Evolutionary conservation across 768 basidiomycete species (phyloP).

Genomic region (Tephrocybe rancida): DNA sequence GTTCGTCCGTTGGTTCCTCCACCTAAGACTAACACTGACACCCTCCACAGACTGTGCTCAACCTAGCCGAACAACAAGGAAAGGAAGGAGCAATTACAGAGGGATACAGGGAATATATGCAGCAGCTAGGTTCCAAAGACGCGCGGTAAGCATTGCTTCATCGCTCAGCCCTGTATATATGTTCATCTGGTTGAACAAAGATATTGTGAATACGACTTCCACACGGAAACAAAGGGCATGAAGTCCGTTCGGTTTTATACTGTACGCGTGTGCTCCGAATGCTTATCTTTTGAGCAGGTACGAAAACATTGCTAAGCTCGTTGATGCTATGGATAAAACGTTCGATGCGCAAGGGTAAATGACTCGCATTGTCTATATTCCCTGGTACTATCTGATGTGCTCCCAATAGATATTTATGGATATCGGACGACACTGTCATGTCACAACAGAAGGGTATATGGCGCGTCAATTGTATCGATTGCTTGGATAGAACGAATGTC

Average conservation of each 20-base stretch:
- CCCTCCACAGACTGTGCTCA: constrained; percentile 68
- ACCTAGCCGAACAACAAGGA: constrained; percentile 89
- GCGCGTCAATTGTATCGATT: constrained; percentile 95
- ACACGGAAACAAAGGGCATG: constrained; percentile 93
- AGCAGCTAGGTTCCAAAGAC: constrained; percentile 56
- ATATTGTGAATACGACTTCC: constrained; percentile 90
- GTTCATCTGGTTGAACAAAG: constrained; percentile 33
- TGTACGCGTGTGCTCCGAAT: neutral
- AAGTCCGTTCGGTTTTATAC: constrained; percentile 52
- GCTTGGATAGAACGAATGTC: constrained; percentile 93
- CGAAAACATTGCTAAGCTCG: constrained; percentile 85
- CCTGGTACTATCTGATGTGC: constrained; percentile 5
- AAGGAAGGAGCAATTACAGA: constrained; percentile 82
- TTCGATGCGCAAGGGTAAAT: constrained; percentile 82
- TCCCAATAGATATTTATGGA: constrained; percentile 75
- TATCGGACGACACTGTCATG: constrained; percentile 67
- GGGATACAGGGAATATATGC: constrained; percentile 73
- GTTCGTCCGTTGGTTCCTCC: constrained; percentile 38
- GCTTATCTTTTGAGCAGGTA: constrained; percentile 51
- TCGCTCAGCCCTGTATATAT: neutral
- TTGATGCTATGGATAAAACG: constrained; percentile 65
- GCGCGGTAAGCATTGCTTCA: constrained; percentile 56
- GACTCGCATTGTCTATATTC: constrained; percentile 2
- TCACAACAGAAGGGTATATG: constrained; percentile 86
- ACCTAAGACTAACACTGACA: neutral